Evolutionary conservation across 1,284 basidiomycete species (phyloP).

Genomic region (Cutaneotrichosporon curvatum): DNA sequence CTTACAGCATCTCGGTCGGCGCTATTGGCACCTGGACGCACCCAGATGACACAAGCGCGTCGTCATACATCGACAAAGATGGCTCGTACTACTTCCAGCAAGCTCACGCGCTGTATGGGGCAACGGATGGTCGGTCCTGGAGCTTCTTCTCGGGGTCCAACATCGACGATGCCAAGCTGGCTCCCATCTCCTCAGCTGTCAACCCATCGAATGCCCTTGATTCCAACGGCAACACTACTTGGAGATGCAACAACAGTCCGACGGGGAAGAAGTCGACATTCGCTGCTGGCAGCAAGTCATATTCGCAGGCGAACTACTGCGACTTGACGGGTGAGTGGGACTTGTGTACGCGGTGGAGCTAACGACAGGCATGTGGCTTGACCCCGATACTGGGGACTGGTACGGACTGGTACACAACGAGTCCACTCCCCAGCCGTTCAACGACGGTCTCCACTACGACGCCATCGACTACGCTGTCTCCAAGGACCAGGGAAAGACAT

Average conservation of each 20-base stretch:
- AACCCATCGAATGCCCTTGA: constrained; percentile 10
- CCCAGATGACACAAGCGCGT: constrained; percentile 11
- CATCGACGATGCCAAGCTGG: constrained; percentile 3
- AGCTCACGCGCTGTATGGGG: constrained; percentile 7
- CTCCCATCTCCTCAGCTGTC: neutral
- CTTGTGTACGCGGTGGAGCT: too few species aligned
- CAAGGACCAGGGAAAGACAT: constrained; percentile 9
- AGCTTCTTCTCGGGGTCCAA: constrained; percentile 5
- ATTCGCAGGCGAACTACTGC: constrained; percentile 13
- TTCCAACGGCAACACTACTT: constrained; percentile 12
- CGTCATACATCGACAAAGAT: constrained; percentile 8
- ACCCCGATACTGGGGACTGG: constrained; percentile 16
- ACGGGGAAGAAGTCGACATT: constrained; percentile 2
- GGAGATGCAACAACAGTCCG: constrained; percentile 11
- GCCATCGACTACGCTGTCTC: constrained; percentile 11
- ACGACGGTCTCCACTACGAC: constrained; percentile 15
- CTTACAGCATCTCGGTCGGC: constrained; percentile 4
- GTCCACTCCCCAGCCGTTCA: constrained; percentile 10
- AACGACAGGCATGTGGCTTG: too few species aligned
- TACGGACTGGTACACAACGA: constrained; percentile 15
- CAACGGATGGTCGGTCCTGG: constrained; percentile 2
- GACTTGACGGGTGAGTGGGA: constrained; percentile 9
- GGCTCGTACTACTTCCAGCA: constrained; percentile 10
- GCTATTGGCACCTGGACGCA: neutral
- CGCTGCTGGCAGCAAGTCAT: neutral